Percentiles rank a stretch among this genome's conserved stretches.
Conservation (phyloP, 2,329 filamentous ascomycete species). For the Hawksworthiomyces lignivorus region DNA sequence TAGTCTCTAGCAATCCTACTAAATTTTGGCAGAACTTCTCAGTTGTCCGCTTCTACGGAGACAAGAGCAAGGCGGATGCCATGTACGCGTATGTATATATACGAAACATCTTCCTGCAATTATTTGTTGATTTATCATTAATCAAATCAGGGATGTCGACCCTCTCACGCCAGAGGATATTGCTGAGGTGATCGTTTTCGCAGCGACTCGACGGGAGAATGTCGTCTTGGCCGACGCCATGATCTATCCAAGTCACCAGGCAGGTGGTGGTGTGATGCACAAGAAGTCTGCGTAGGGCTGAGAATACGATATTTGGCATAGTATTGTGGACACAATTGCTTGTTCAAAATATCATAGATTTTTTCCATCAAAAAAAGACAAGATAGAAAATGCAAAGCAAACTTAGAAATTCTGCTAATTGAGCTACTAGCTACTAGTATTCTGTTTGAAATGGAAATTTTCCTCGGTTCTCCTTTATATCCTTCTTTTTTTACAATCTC, state of each 20-base stretch:
- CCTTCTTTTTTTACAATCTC: no score
- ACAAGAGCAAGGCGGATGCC: conserved; percentile 79
- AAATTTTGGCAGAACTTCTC: conserved; percentile 56
- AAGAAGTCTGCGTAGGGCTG: no score
- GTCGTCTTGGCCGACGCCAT: conserved; percentile 82
- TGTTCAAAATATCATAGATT: no score
- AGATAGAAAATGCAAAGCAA: no score
- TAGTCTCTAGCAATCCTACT: no score
- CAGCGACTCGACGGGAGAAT: conserved; percentile 75
- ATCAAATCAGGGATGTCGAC: conserved; percentile 58
- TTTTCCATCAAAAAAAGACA: no score
- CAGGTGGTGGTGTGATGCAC: background rate
- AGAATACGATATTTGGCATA: no score
- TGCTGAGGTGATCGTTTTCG: conserved; percentile 80
- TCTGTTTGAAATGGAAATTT: no score
- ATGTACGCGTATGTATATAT: conserved; percentile 64
- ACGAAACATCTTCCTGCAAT: background rate
- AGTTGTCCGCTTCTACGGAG: conserved; percentile 76
- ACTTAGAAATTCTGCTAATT: no score
- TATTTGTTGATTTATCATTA: background rate
- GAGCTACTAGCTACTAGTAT: no score
- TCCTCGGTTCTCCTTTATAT: no score
- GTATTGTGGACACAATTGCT: no score
- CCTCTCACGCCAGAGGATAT: conserved; percentile 84
- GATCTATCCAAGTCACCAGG: conserved; percentile 82